A percentile compares a stretch with the other conserved stretches of the same genome.
These are phyloP conservation scores for Fraxinus dipetala DNA, from an alignment of 305 asterid genomes.

Conservation along the genomic window DNA sequence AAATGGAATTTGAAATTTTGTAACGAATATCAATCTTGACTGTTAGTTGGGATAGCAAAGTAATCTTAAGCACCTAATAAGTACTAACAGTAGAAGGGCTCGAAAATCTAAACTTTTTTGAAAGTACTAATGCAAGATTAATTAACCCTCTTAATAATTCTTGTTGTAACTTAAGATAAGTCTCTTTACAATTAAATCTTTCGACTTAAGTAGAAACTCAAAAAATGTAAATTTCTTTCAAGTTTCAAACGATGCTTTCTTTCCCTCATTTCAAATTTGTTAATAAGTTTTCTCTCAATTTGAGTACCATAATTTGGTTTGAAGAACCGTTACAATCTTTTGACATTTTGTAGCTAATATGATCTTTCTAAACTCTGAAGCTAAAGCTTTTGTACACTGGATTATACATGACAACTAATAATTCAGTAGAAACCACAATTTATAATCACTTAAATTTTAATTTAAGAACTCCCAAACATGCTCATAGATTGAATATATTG, in stretches of 20 bases:
- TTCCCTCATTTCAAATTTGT: not conserved
- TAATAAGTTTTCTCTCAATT: not conserved
- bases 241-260: not conserved
- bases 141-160: not conserved
- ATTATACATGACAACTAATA: not conserved
- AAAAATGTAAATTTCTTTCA: not conserved
- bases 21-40: not conserved
- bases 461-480: not conserved
- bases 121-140: not conserved
- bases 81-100: not conserved
- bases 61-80: not conserved
- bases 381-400: not conserved
- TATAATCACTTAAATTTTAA: not conserved
- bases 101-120: not conserved
- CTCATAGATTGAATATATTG: not conserved
- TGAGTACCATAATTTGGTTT: not conserved
- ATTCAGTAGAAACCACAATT: not conserved
- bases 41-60: not conserved
- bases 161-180: not conserved
- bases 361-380: not conserved
- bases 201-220: not conserved
- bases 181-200: not conserved
- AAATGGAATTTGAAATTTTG: not conserved
- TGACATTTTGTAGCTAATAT: not conserved
- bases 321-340: not conserved